These are phyloP conservation scores for Colletotrichum echinochloae DNA, from an alignment of 2,329 filamentous ascomycete species.

Conservation along the genomic window DNA sequence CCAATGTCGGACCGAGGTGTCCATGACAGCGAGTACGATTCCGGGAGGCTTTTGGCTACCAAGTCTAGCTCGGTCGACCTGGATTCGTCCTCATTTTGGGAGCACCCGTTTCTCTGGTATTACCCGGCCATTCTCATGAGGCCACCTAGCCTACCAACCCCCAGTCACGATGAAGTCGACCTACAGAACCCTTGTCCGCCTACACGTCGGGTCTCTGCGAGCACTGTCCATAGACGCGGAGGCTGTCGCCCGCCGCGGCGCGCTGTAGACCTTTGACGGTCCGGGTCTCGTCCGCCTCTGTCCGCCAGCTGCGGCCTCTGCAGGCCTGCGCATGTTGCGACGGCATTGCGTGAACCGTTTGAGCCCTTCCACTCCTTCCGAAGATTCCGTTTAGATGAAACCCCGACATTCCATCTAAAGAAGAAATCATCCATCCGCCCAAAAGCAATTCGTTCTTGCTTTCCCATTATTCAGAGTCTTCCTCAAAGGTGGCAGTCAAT, in stretches of 20 bases:
- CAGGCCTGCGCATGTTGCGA: background rate
- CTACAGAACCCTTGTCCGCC: conserved; percentile 45
- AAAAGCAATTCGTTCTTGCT: too few relatives aligned
- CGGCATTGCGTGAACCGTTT: background rate
- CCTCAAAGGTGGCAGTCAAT: conserved; percentile 4
- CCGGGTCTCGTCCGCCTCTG: conserved; percentile 43
- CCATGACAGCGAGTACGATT: too few relatives aligned
- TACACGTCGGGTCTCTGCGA: conserved; percentile 43
- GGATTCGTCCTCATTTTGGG: background rate
- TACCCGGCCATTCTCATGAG: background rate
- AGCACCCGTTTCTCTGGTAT: background rate
- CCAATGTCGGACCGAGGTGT: background rate
- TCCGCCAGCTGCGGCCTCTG: conserved; percentile 42
- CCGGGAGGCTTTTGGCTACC: background rate
- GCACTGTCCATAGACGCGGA: conserved; percentile 42
- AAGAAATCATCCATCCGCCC: background rate
- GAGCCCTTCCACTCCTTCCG: background rate
- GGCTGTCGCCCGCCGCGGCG: conserved; percentile 47
- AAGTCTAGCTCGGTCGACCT: background rate
- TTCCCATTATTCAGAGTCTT: background rate
- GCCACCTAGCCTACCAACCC: background rate
- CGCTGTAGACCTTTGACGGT: conserved; percentile 50
- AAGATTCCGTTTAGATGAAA: background rate
- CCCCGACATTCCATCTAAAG: background rate
- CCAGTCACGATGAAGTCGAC: conserved; percentile 44